Conservation (phyloP, 2,329 filamentous ascomycete species). For the Aspergillus flavus region DNA sequence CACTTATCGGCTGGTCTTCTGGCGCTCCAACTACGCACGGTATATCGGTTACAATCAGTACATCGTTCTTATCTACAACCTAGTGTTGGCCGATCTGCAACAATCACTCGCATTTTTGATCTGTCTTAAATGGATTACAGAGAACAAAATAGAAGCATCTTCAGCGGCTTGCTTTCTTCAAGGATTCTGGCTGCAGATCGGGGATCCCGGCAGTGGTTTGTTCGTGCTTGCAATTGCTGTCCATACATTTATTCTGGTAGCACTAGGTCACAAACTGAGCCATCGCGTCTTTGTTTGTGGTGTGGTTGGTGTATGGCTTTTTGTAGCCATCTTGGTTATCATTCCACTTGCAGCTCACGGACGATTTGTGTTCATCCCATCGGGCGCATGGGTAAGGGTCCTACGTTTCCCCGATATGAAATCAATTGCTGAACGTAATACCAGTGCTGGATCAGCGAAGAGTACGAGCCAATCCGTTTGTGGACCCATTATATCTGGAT, state of each 20-base stretch:
- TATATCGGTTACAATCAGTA: conserved; percentile 59
- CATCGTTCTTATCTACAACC: conserved; percentile 57
- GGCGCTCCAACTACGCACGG: conserved; percentile 50
- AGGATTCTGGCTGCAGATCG: conserved; percentile 55
- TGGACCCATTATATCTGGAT: conserved; percentile 60
- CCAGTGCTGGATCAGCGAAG: conserved; percentile 41
- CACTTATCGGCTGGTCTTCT: conserved; percentile 55
- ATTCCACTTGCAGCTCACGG: conserved; percentile 49
- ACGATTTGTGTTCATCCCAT: conserved; percentile 49
- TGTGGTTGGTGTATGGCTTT: conserved; percentile 50
- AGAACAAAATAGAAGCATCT: conserved; percentile 48
- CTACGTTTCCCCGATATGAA: neutral
- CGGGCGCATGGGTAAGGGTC: conserved; percentile 50
- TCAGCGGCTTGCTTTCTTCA: conserved; percentile 53
- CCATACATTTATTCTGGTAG: conserved; percentile 56
- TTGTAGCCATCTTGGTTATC: conserved; percentile 50
- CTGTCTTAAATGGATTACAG: conserved; percentile 50
- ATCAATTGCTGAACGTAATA: conserved; percentile 6
- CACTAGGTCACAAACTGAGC: conserved; percentile 50
- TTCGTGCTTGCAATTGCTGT: conserved; percentile 58
- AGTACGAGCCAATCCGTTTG: conserved; percentile 50
- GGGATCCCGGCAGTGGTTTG: conserved; percentile 55
- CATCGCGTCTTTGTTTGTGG: conserved; percentile 48
- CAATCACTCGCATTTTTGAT: conserved; percentile 55
- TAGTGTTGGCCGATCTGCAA: conserved; percentile 56